Evolutionary conservation across 2,329 filamentous ascomycete genomes (phyloP), one percentile per base, ranked within the genome.

Genomic region (Microsporum ferrugineum): DNA sequence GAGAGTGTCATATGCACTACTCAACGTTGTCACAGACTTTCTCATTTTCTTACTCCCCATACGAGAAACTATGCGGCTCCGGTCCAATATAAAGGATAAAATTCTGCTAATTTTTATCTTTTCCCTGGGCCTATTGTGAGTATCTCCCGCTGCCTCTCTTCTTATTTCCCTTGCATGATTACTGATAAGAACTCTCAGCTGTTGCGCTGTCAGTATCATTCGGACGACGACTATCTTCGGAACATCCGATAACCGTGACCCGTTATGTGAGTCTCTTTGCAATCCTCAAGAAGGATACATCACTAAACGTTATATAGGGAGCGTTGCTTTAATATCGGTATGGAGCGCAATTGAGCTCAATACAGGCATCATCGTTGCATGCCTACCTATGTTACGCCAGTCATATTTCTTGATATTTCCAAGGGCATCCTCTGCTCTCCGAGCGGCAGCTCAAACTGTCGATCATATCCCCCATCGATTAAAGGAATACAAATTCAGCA

Each of bases 311-410:
- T 14, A 63, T 62, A 27, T 17, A 59, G 68, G 65, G 57, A 71
- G 71, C 41, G 67, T 70, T 2, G 66, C 73, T 33, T 62, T 64
- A 5, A 69, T 71, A 10, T 71, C 73, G 5, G 68, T 71, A 23
- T 76, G 73, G 73, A 74, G 71, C 23, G 69, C 71, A 7, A 65
- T 76, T 39, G 75, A 77, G 67, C 68, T 69, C 31, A 72, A 72
- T 58, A 66, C 70, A 8, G 72, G 67, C 23, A 70, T 75, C 31
- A 71, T 73, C 31, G 74, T 72, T 60, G 71, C 74, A n/a, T 75
- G 72, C 59, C 68, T 76, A 3, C 74, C 74, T 7, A 73, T 74
- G 67, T 68, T 71, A 47, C 68, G 71, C 47, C 66, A 68, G n/a
- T 67, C 70, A 0, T 66, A 75, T 7, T 61, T 63, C 39, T 61